phyloP scores from a whole-genome alignment of 768 basidiomycete species.

The Sutorius australiensis region DNA sequence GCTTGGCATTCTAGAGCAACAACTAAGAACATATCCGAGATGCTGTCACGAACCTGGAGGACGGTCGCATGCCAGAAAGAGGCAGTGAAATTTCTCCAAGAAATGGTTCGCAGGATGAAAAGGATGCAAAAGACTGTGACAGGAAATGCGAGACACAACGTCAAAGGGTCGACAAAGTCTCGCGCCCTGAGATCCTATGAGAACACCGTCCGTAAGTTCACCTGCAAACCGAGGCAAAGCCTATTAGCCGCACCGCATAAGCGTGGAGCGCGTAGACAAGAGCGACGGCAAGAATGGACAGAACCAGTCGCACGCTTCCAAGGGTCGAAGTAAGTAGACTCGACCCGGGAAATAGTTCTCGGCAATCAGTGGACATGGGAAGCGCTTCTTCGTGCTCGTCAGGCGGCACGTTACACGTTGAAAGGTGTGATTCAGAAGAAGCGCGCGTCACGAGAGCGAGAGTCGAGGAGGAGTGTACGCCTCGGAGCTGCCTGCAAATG shows the following conservation, averaged over 20 bases:
- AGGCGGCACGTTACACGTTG: slow-evolving; percentile 4
- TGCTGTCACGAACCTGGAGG: slow-evolving; percentile 32
- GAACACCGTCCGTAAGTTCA: slow-evolving; percentile 1
- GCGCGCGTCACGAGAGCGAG: not conserved
- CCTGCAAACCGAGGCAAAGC: not conserved
- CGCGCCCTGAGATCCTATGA: slow-evolving; percentile 19
- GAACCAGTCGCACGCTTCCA: slow-evolving; percentile 11
- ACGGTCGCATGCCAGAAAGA: slow-evolving; percentile 30
- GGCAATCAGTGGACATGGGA: not conserved
- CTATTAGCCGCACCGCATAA: slow-evolving; percentile 18
- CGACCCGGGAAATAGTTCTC: slow-evolving; percentile 4
- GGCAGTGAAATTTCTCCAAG: slow-evolving; percentile 18
- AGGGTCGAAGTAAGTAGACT: not conserved
- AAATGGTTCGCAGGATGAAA: slow-evolving; percentile 14
- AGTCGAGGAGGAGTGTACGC: not conserved
- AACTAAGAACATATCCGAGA: not conserved
- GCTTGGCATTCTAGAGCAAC: not conserved
- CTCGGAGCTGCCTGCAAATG: slow-evolving; percentile 1
- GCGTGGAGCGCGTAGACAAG: slow-evolving; percentile 13
- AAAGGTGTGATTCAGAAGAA: slow-evolving; percentile 6
- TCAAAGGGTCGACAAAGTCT: slow-evolving; percentile 18
- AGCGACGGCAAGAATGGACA: slow-evolving; percentile 14
- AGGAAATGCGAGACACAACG: slow-evolving; percentile 24
- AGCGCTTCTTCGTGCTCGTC: slow-evolving; percentile 6
- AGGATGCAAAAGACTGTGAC: slow-evolving; percentile 20